Conservation (phyloP, 768 basidiomycete genomes). For the Suillus paluster region DNA sequence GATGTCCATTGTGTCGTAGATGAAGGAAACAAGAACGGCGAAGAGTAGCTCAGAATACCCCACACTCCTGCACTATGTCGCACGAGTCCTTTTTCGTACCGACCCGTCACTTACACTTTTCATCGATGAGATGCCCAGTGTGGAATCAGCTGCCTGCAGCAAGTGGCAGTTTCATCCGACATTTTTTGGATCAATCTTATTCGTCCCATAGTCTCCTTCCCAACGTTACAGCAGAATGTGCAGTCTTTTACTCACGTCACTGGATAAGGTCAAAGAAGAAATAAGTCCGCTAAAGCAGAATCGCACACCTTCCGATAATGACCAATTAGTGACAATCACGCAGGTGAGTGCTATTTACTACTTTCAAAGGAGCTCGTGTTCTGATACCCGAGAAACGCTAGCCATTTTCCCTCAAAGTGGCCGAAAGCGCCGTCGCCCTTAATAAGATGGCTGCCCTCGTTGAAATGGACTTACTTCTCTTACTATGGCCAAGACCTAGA, state of each 20-base stretch:
- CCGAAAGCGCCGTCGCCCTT: constrained; percentile 64
- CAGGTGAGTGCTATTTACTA: constrained; percentile 47
- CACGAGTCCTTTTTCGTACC: constrained; percentile 67
- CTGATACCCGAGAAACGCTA: constrained; percentile 22
- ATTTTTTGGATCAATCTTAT: background rate
- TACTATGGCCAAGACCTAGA: constrained; percentile 84
- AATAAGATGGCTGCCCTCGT: constrained; percentile 61
- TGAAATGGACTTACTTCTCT: constrained; percentile 60
- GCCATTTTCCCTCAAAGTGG: constrained; percentile 56
- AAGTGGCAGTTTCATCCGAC: constrained; percentile 9
- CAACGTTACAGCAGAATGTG: constrained; percentile 63
- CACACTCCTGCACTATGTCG: constrained; percentile 91
- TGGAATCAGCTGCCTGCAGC: constrained; percentile 87
- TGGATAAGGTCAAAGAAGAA: constrained; percentile 62
- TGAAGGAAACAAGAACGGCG: constrained; percentile 83
- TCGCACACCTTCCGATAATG: constrained; percentile 41
- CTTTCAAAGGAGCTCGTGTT: background rate
- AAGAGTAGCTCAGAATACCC: constrained; percentile 73
- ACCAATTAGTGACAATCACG: constrained; percentile 74
- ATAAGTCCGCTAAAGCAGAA: constrained; percentile 45
- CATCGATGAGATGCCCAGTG: constrained; percentile 77
- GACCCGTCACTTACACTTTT: constrained; percentile 72
- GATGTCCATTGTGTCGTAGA: constrained; percentile 42
- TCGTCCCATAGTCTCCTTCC: constrained; percentile 65
- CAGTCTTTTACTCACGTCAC: constrained; percentile 58